phyloP scores from a whole-genome alignment of 805 yeast species.

The Clavispora fructus region DNA sequence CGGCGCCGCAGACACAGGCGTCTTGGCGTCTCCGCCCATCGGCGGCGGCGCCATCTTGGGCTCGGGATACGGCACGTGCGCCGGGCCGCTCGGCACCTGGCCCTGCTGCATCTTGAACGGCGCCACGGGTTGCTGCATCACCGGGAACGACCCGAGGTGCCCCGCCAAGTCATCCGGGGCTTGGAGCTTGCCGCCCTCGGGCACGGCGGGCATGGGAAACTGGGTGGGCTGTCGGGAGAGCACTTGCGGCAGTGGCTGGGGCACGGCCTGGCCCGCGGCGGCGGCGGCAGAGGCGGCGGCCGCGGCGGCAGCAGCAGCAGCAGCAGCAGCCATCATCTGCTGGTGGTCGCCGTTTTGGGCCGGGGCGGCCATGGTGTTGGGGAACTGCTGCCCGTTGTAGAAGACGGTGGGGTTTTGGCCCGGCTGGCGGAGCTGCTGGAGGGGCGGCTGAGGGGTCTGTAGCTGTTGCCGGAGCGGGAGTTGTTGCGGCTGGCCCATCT shows the following conservation, averaged over 20 bases:
- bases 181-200: background rate
- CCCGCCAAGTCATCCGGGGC: background rate
- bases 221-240: background rate
- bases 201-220: background rate
- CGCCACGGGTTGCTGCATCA: background rate
- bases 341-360: conserved; percentile 2
- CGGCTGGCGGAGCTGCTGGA: background rate
- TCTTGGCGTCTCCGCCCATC: too few species aligned
- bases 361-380: conserved; percentile 1
- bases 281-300: background rate
- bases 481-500: conserved; percentile 9
- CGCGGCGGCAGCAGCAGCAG: conserved; percentile 3
- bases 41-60: too few species aligned
- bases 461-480: conserved; percentile 4
- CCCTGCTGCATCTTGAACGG: background rate
- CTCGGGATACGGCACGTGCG: too few species aligned
- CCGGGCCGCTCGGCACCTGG: background rate
- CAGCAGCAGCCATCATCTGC: conserved; percentile 3
- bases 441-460: background rate
- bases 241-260: background rate
- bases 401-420: background rate
- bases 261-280: background rate
- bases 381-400: background rate
- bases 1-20: too few species aligned
- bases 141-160: background rate